Evolutionary conservation across 768 basidiomycete species (phyloP).

Genomic region (Leucocoprinus sp.): DNA sequence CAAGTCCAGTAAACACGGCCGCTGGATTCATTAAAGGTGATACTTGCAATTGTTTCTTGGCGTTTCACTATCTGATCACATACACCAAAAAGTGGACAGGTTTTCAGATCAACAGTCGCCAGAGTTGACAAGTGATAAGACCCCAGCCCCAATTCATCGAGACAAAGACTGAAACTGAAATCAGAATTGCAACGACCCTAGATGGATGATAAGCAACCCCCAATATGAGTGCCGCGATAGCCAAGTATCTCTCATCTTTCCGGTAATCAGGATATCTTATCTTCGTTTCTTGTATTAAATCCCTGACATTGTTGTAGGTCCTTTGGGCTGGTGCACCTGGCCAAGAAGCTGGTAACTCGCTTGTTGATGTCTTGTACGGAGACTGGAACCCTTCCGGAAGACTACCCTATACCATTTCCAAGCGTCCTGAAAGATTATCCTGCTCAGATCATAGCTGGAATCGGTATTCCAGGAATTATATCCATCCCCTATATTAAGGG

Average conservation of each 20-base stretch:
- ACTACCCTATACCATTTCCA: constrained; percentile 71
- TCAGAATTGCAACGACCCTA: too few relatives aligned
- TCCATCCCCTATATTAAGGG: constrained; percentile 34
- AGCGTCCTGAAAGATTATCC: constrained; percentile 48
- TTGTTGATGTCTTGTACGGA: constrained; percentile 69
- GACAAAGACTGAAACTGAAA: too few relatives aligned
- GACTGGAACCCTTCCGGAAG: constrained; percentile 60
- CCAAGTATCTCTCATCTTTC: too few relatives aligned
- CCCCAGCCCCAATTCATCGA: too few relatives aligned
- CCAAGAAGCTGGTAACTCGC: constrained; percentile 58
- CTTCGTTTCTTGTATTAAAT: not conserved
- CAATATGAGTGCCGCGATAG: too few relatives aligned
- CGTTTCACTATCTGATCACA: not conserved
- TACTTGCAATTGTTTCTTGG: not conserved
- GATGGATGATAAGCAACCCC: too few relatives aligned
- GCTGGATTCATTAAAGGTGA: constrained; percentile 45
- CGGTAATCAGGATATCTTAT: not conserved
- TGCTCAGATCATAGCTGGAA: constrained; percentile 35
- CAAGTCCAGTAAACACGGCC: constrained; percentile 47
- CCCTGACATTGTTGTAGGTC: too few relatives aligned
- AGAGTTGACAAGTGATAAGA: too few relatives aligned
- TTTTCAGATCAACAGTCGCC: too few relatives aligned
- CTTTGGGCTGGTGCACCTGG: constrained; percentile 63
- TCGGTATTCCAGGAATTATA: constrained; percentile 29
- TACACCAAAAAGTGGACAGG: not conserved